These are phyloP conservation scores for Hypoxylon fuscum DNA, from an alignment of 495 filamentous ascomycete genomes.

Conservation along the genomic window DNA sequence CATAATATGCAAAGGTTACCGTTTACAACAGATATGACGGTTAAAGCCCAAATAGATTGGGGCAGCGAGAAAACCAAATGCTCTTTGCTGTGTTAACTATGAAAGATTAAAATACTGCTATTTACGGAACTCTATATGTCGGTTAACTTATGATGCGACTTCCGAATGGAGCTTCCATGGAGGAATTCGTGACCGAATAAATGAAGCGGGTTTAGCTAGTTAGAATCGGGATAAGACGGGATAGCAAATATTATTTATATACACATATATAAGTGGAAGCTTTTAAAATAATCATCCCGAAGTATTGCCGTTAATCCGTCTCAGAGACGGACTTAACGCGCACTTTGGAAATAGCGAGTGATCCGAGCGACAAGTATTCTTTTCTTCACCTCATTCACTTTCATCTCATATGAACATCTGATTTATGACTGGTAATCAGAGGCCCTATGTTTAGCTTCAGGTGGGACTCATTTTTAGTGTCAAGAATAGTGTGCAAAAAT, in stretches of 20 bases:
- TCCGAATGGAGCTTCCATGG: constrained; percentile 4
- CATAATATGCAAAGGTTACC: too few species aligned
- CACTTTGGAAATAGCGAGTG: not conserved
- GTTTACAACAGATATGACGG: too few species aligned
- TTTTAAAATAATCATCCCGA: constrained; percentile 13
- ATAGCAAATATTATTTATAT: constrained; percentile 4
- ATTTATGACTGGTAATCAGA: not conserved
- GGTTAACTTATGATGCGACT: not conserved
- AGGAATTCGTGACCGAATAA: constrained; percentile 14
- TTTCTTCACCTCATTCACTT: not conserved
- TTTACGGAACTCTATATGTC: too few species aligned
- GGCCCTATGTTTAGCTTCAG: not conserved
- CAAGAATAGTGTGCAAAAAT: not conserved
- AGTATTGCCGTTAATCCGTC: constrained; percentile 12
- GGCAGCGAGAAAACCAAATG: too few species aligned
- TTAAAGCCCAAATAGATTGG: too few species aligned
- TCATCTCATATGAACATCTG: not conserved
- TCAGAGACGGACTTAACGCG: constrained; percentile 10
- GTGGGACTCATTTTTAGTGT: not conserved
- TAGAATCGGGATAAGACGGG: constrained; percentile 28
- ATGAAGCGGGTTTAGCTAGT: constrained; percentile 3
- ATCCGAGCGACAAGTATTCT: not conserved
- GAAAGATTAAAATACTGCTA: too few species aligned
- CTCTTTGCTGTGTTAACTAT: too few species aligned
- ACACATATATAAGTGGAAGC: not conserved